Evolutionary conservation across 805 yeast genomes (phyloP).

Genomic region (Wickerhamomyces rabaulensis): DNA sequence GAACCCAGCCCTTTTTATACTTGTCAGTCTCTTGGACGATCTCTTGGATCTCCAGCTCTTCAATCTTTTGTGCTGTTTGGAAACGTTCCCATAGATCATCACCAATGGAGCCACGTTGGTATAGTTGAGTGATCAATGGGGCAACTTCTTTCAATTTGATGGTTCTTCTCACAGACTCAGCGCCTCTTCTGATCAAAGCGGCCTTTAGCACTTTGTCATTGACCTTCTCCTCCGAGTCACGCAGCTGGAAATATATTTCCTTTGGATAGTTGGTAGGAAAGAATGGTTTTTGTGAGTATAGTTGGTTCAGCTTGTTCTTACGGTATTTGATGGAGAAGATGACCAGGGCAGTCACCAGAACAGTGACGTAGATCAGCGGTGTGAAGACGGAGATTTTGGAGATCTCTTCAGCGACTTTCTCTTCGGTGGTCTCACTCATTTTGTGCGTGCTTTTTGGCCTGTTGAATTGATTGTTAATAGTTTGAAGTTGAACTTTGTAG

Average conservation of each 20-base stretch:
- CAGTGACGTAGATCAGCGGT: conserved; percentile 71
- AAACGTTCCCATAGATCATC: conserved; percentile 83
- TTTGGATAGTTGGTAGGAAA: conserved; percentile 65
- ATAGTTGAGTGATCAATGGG: conserved; percentile 61
- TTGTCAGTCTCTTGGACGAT: conserved; percentile 70
- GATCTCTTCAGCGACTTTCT: not conserved
- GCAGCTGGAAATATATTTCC: conserved; percentile 57
- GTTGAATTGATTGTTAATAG: not conserved
- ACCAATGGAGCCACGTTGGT: conserved; percentile 86
- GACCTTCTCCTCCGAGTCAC: conserved; percentile 48
- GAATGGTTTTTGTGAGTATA: conserved; percentile 63
- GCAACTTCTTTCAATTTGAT: conserved; percentile 77
- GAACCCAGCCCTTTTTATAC: conserved; percentile 77
- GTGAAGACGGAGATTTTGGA: conserved; percentile 50
- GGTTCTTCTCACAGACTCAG: conserved; percentile 81
- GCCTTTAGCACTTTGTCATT: conserved; percentile 76
- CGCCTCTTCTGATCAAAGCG: conserved; percentile 65
- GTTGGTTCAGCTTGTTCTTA: conserved; percentile 42
- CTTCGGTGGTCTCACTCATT: not conserved
- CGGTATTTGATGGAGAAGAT: conserved; percentile 69
- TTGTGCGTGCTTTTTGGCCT: too few relatives aligned
- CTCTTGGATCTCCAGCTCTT: conserved; percentile 76
- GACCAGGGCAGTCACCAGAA: conserved; percentile 59
- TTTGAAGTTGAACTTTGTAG: too few relatives aligned
- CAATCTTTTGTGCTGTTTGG: conserved; percentile 69